Conservation (phyloP, 371 early-diverging fungal genomes). For the Mucor racemosus region DNA sequence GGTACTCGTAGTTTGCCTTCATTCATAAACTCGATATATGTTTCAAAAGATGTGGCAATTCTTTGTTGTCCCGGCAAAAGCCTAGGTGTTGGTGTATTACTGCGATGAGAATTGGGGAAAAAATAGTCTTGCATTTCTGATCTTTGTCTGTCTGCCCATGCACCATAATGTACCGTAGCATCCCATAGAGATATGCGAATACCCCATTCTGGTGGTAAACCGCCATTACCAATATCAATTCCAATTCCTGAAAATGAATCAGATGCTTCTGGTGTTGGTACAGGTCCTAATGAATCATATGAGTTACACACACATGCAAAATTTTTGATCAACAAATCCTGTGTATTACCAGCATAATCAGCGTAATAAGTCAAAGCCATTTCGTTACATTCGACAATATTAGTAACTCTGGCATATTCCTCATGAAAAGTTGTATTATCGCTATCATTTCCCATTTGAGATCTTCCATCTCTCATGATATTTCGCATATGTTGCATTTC, state of each 20-base stretch:
- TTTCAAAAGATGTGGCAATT: slow-evolving; percentile 62
- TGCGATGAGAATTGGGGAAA: slow-evolving; percentile 75
- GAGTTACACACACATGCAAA: slow-evolving; percentile 3
- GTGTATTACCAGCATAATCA: slow-evolving; percentile 68
- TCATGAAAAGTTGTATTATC: slow-evolving; percentile 49
- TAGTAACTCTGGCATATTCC: slow-evolving; percentile 79
- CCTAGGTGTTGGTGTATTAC: slow-evolving; percentile 48
- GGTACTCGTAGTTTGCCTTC: slow-evolving; percentile 71
- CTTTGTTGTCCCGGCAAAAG: slow-evolving; percentile 65
- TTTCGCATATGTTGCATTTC: slow-evolving; percentile 56
- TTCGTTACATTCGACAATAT: slow-evolving; percentile 65
- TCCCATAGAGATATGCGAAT: slow-evolving; percentile 65
- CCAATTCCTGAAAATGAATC: slow-evolving; percentile 33
- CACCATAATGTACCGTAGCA: slow-evolving; percentile 77
- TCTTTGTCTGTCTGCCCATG: slow-evolving; percentile 88
- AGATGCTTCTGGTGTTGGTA: slow-evolving; percentile 31
- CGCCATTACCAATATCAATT: slow-evolving; percentile 64
- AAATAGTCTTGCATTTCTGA: slow-evolving; percentile 74
- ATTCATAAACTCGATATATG: slow-evolving; percentile 69
- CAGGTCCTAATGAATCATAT: slow-evolving; percentile 48
- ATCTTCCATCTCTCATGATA: slow-evolving; percentile 47
- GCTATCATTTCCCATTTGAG: slow-evolving; percentile 29
- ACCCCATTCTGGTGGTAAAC: slow-evolving; percentile 77
- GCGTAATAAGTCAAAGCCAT: slow-evolving; percentile 69
- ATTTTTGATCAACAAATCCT: not conserved